phyloP scores from a whole-genome alignment of 1,139 yeast genomes.

The Scheffersomyces lignicola region DNA sequence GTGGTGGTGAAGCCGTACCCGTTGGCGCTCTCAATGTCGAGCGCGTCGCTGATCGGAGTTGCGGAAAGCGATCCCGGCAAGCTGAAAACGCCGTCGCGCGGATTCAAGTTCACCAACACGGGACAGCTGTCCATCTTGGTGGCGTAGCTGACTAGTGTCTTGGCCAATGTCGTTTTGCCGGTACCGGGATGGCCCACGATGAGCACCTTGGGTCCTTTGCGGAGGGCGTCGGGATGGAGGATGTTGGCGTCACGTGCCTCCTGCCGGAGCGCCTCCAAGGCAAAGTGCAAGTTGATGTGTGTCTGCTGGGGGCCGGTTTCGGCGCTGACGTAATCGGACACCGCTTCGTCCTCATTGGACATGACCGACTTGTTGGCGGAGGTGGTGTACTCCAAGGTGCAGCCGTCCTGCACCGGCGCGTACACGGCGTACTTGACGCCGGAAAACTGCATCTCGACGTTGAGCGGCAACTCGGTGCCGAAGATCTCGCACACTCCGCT shows the following conservation, averaged over 20 bases:
- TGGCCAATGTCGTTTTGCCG: slow-evolving; percentile 79
- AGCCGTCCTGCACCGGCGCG: slow-evolving; percentile 58
- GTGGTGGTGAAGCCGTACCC: slow-evolving; percentile 87
- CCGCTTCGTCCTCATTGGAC: slow-evolving; percentile 31
- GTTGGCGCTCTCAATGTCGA: slow-evolving; percentile 69
- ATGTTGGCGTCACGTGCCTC: slow-evolving; percentile 26
- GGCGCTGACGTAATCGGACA: slow-evolving; percentile 64
- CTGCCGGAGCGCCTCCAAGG: slow-evolving; percentile 63
- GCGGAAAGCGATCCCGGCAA: slow-evolving; percentile 88
- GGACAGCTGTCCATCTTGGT: slow-evolving; percentile 66
- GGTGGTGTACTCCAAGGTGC: slow-evolving; percentile 49
- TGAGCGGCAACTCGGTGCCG: slow-evolving; percentile 87
- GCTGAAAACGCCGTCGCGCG: slow-evolving; percentile 73
- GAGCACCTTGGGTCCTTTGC: slow-evolving; percentile 65
- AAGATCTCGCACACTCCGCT: slow-evolving; percentile 84
- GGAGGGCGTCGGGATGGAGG: slow-evolving; percentile 13
- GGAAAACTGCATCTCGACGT: slow-evolving; percentile 59
- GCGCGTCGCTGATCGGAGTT: slow-evolving; percentile 74
- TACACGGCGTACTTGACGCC: slow-evolving; percentile 59
- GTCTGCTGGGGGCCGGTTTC: slow-evolving; percentile 63
- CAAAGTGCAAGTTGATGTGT: slow-evolving; percentile 72
- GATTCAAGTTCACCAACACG: slow-evolving; percentile 78
- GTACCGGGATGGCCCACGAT: slow-evolving; percentile 69
- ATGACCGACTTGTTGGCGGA: slow-evolving; percentile 40
- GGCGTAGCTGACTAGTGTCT: slow-evolving; percentile 74